Conservation (phyloP, 2,329 filamentous ascomycete species). For the Septoria linicola region DNA sequence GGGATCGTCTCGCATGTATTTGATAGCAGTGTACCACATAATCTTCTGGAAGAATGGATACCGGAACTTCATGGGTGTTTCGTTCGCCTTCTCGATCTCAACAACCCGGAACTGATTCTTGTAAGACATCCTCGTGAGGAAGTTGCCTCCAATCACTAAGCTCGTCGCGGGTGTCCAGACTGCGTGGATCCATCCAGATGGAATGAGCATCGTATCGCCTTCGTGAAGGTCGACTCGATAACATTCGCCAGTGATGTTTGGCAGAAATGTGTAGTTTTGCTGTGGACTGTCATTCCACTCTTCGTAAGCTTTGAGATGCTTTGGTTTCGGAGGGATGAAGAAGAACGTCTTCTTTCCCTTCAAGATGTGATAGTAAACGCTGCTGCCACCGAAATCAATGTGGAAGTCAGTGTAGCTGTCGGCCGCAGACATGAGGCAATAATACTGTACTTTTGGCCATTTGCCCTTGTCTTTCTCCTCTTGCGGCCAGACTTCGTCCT, state of each 20-base stretch:
- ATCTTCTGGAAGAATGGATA: slow-evolving; percentile 69
- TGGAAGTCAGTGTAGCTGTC: slow-evolving; percentile 72
- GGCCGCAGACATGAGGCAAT: slow-evolving; percentile 68
- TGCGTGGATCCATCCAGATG: slow-evolving; percentile 70
- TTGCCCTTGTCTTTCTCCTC: slow-evolving; percentile 55
- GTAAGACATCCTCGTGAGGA: slow-evolving; percentile 64
- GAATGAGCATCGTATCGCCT: slow-evolving; percentile 69
- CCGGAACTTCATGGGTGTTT: slow-evolving; percentile 63
- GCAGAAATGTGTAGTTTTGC: slow-evolving; percentile 65
- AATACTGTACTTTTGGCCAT: slow-evolving; percentile 65
- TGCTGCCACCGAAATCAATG: slow-evolving; percentile 70
- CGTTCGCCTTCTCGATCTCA: slow-evolving; percentile 66
- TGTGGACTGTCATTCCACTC: slow-evolving; percentile 68
- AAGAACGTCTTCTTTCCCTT: slow-evolving; percentile 70
- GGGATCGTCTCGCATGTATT: slow-evolving; percentile 64
- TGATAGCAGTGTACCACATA: slow-evolving; percentile 66
- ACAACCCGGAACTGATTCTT: slow-evolving; percentile 65
- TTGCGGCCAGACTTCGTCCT: slow-evolving; percentile 56
- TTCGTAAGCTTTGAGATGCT: slow-evolving; percentile 68
- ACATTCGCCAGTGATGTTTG: slow-evolving; percentile 64
- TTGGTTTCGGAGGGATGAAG: slow-evolving; percentile 67
- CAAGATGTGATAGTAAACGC: slow-evolving; percentile 68
- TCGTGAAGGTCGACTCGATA: slow-evolving; percentile 65
- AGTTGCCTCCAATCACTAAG: slow-evolving; percentile 69
- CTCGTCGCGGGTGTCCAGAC: slow-evolving; percentile 70